Evolutionary conservation across 345 rosid genomes (phyloP), one percentile per base, ranked within the genome.

Genomic region (Gossypium stocksii): DNA sequence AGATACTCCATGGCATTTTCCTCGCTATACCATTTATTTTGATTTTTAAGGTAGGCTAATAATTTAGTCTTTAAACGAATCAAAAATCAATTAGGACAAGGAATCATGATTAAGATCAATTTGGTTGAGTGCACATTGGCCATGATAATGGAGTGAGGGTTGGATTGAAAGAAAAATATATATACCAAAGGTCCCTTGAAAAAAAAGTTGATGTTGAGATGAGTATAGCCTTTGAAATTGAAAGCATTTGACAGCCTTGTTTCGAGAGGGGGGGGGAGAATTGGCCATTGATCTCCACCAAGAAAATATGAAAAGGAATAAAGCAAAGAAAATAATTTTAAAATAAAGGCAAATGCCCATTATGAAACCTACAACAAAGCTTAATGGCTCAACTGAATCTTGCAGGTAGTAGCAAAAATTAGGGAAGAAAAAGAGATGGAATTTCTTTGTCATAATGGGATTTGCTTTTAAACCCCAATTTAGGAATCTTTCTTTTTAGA

Each of bases 171-270:
- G 71, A 74, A 82, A 75, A 78, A 59, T 74, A 77, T 59, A 75
- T 34, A 34, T 5, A 5, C 41, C 41, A 81, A 82, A 77, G 53
- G 73, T 41, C 34, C 49, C 51, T 20, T 54, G 68, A 81, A 76
- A 86, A 86, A 81, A 73, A 83, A 83, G 80, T 72, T 78, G 87
- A 83, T 69, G 86, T 78, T 79, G 87, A 80, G 85, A 81, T 81
- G 85, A 72, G 85, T 72, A 81, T 56, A 81, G 81, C 85, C 85
- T 79, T 78, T 23, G 85, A 81, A 80, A 81, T 80, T 81, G 83
- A 83, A 81, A 81, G 80, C 80, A 66, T 64, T 64, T 75, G 85
- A 78, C 78, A 80, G 77, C 83, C 79, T 71, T 84, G 74, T 84
- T 84, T 80, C 83, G 67, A 66, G 80, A 65, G 23, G 74, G 80